Evolutionary conservation across 2,329 filamentous ascomycete genomes (phyloP), one percentile per base, ranked within the genome.

Genomic region (Ilyonectria destructans): DNA sequence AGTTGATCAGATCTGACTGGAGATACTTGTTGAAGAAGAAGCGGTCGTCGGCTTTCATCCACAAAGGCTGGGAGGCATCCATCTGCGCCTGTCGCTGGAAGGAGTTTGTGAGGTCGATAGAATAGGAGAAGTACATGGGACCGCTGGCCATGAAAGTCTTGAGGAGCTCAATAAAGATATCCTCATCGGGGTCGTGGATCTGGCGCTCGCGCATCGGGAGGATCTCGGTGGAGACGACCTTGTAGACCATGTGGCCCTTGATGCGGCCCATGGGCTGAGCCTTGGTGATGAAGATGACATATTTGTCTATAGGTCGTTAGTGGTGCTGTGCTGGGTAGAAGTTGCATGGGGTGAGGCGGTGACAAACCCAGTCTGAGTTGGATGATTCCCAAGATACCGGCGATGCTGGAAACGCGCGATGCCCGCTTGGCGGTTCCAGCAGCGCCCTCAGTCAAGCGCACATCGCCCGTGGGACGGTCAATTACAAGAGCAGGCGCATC

Each of bases 1-100:
- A 97, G 80, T 97, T 91, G 77, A 98, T 97, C 66, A 99, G 83
- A 77, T 98, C 95, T 8, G 93, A 92, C 80, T 96, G 94, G 56
- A 98, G 88, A 81, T 97, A 97, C 71, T 92, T 92, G 83, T 99
- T 99, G 94, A 96, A 99, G 86, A 98, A 99, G 86, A 99, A 99
- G 71, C 96, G 94, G 80, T 98, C 95, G 81, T 99, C 96, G 71
- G 96, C 92, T 74, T 95, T 88, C 85, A 93, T 92, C 96, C 96
- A 99, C 65, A 98, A 83, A 13, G 96, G 95, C 62, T 88, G 85
- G 17, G 88, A 88, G 63, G 85, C 83, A 79, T 97, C 90, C 71
- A 90, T 86, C 73, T 95, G 90, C 4, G 95, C 91, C 80, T 98
- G 96, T 71, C 96, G 91, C 84, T 99, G 96, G 85, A 98, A 97